Evolutionary conservation across 1,284 basidiomycete species (phyloP), one percentile per base, ranked within the genome.

Genomic region (Leucoagaricus sp.): DNA sequence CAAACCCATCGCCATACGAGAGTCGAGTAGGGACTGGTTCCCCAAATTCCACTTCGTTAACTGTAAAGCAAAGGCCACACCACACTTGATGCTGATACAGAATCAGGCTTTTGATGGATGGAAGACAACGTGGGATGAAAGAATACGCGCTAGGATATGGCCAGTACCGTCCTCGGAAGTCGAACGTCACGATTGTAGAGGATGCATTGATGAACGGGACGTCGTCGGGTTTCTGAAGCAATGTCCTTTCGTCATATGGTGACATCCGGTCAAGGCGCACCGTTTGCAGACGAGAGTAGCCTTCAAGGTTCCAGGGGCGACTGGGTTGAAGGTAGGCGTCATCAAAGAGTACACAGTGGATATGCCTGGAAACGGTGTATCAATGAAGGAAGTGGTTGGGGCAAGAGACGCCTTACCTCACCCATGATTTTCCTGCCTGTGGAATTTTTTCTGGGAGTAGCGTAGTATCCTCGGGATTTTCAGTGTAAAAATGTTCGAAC

Each of bases 1-100:
- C 73, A 15, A 64, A 40, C 1, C 71, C 72, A 34, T 61, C 66
- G 50, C 66, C 62, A 58, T 74, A 74, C 0, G 63, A 28, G 19
- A 73, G 56, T 7, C 49, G 58, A 17, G 63, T 60, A 5, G 69
- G 68, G 1, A 63, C 55, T 3, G 70, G 67, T 3, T 58, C 51
- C 28, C 60, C 58, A 41, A 74, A 71, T 28, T 63, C 63, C 4
- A 67, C 63, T 8, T 66, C 41, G 12, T 56, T 65, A 49, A 66
- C 69, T 5, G 67, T 69, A 58, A 72, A 62, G 50, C 73, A 75
- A 2, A 75, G 62, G 9, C 67, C 65, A 60, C 72, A 75, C 71
- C 72, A 74, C 23, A 69, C 67, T 26, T 60, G 63, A 17, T 60
- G 44, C 47, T 71, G 68, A 28, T 64, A 61, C 7, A 74, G 54